Conservation (phyloP, 2,329 filamentous ascomycete genomes). For the Apiospora rasikravindrae region DNA sequence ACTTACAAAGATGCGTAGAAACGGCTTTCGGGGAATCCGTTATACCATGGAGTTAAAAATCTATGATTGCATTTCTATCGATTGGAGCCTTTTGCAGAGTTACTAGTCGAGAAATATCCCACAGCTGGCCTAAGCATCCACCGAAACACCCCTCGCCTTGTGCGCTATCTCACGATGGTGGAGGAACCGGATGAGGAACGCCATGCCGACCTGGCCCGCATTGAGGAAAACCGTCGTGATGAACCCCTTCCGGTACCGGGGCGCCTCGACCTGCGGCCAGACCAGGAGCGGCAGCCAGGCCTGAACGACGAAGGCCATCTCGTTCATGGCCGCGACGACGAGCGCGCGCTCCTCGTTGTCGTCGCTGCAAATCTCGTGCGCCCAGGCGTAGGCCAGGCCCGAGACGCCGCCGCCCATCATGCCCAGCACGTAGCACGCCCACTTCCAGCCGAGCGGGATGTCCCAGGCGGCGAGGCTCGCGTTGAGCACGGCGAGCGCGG, state of each 20-base stretch:
- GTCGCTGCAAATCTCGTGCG: conserved; percentile 53
- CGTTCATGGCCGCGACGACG: conserved; percentile 69
- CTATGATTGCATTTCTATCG: no score
- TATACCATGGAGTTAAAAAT: not conserved
- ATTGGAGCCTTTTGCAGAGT: not conserved
- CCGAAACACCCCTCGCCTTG: not conserved
- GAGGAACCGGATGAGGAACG: conserved; percentile 52
- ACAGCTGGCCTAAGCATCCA: not conserved
- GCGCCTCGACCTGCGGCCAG: conserved; percentile 68
- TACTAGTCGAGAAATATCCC: not conserved
- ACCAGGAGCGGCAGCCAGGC: conserved; percentile 71
- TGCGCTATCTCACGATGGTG: conserved; percentile 46
- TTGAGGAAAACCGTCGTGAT: conserved; percentile 58
- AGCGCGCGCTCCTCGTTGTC: conserved; percentile 70
- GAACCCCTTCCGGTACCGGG: conserved; percentile 64
- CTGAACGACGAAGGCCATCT: conserved; percentile 71
- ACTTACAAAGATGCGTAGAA: no score
- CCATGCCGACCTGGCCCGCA: conserved; percentile 52
- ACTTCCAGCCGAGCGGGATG: conserved; percentile 61
- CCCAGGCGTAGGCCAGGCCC: conserved; percentile 53
- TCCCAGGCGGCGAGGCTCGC: conserved; percentile 48
- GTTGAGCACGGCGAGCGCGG: conserved; percentile 47
- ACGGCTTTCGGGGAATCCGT: no score
- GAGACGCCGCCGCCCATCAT: conserved; percentile 55
- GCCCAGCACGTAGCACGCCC: conserved; percentile 64